These are phyloP conservation scores for Trebouxia gelatinosa DNA, from an alignment of 163 green algal species.

Conservation along the genomic window DNA sequence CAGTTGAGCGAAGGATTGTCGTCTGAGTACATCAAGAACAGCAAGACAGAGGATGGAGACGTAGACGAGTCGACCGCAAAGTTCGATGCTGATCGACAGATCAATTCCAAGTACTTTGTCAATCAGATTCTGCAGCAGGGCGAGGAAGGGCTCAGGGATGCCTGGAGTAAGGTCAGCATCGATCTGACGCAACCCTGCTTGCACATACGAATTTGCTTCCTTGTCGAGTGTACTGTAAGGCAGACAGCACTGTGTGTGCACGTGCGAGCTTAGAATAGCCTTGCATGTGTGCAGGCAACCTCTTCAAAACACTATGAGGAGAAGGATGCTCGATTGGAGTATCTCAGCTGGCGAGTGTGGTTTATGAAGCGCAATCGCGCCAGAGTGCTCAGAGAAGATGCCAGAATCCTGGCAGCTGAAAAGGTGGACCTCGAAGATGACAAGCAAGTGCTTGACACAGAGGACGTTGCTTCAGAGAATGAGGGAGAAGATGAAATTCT, in stretches of 20 bases:
- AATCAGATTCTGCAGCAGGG: slow-evolving; percentile 76
- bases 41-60: slow-evolving; percentile 30
- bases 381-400: slow-evolving; percentile 27
- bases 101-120: slow-evolving; percentile 77
- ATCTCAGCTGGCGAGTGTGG: slow-evolving; percentile 93
- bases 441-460: slow-evolving; percentile 12
- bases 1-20: slow-evolving; percentile 64
- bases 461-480: not conserved
- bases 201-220: no score
- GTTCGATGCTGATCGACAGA: slow-evolving; percentile 52
- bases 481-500: slow-evolving; percentile 1
- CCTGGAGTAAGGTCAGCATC: slow-evolving; percentile 69
- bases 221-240: not conserved
- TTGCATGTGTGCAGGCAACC: slow-evolving; percentile 55
- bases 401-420: slow-evolving; percentile 11
- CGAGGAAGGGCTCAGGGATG: slow-evolving; percentile 75
- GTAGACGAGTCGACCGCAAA: slow-evolving; percentile 26
- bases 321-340: slow-evolving; percentile 80
- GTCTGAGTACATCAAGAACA: slow-evolving; percentile 54
- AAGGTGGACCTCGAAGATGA: slow-evolving; percentile 11
- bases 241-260: no score
- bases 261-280: no score
- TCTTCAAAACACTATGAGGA: slow-evolving; percentile 55
- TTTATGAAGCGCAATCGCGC: slow-evolving; percentile 78
- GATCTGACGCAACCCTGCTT: no score